Conservation (phyloP, 345 rosid genomes). For the Kernera saxatilis region DNA sequence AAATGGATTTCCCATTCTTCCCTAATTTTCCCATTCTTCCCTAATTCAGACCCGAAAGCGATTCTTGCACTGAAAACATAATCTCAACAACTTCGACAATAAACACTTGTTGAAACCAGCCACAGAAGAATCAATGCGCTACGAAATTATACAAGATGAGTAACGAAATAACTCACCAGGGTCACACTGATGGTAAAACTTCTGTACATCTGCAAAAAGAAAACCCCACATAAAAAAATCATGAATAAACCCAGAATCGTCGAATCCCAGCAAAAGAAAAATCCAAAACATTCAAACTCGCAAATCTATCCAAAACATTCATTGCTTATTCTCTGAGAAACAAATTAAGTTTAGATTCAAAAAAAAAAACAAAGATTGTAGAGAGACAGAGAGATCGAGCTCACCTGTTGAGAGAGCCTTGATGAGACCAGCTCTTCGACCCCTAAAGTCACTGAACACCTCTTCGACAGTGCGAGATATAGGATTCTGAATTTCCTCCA, state of each 20-base stretch:
- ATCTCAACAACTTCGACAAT: not conserved
- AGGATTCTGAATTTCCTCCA: slow-evolving; percentile 40
- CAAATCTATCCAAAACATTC: not conserved
- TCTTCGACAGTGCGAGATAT: slow-evolving; percentile 65
- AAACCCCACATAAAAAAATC: not conserved
- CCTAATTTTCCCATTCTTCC: no score
- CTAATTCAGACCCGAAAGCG: not conserved
- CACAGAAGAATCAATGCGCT: not conserved
- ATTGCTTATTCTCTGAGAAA: not conserved
- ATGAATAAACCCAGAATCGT: not conserved
- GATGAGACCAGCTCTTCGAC: slow-evolving; percentile 64
- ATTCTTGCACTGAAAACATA: not conserved
- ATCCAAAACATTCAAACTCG: not conserved
- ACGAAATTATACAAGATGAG: not conserved
- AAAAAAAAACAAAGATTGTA: slow-evolving; percentile 1
- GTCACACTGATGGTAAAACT: slow-evolving; percentile 60
- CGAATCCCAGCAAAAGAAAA: slow-evolving; percentile 6
- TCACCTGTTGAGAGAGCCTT: slow-evolving; percentile 63
- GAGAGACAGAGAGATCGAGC: not conserved
- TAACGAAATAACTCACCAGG: slow-evolving; percentile 48
- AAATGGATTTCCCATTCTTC: not conserved
- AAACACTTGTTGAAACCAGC: not conserved
- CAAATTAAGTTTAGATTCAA: slow-evolving; percentile 8
- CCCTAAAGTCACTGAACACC: slow-evolving; percentile 66
- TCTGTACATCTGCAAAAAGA: slow-evolving; percentile 50